These are phyloP conservation scores for Aphanomyces stellatus DNA, from an alignment of 352 stramenopile genomes.

Conservation along the genomic window DNA sequence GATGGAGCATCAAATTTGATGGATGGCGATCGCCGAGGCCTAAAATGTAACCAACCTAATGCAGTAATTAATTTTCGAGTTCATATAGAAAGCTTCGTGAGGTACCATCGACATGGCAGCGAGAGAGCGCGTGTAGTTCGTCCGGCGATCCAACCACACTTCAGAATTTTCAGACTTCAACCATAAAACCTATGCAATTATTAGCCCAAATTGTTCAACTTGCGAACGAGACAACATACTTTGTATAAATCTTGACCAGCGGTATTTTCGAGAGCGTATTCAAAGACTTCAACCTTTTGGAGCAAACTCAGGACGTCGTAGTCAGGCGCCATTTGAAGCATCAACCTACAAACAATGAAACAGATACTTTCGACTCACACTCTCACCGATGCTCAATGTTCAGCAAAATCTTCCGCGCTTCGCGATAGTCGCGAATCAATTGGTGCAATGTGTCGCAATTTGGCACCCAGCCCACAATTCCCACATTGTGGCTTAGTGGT, in stretches of 20 bases:
- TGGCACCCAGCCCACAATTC: conserved; percentile 97
- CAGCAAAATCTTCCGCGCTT: conserved; percentile 84
- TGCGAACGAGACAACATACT: conserved; percentile 53
- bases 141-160: conserved; percentile 96
- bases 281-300: conserved; percentile 98
- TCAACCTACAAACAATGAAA: conserved; percentile 25
- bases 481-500: conserved; percentile 96
- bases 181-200: conserved; percentile 70
- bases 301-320: conserved; percentile 96
- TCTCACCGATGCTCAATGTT: conserved; percentile 93
- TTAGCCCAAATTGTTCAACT: background rate
- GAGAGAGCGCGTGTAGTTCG: conserved; percentile 95
- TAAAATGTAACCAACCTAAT: conserved; percentile 90
- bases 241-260: conserved; percentile 97
- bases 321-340: conserved; percentile 85
- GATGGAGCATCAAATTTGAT: conserved; percentile 99
- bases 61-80: background rate
- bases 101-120: conserved; percentile 99
- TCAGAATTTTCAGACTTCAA: conserved; percentile 97
- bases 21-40: conserved; percentile 98
- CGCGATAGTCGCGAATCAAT: conserved; percentile 93
- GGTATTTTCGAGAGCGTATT: conserved; percentile 88
- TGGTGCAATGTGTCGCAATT: conserved; percentile 98
- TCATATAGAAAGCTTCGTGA: background rate
- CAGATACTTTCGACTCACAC: background rate